phyloP scores from a whole-genome alignment of 169 alveolate genomes.

The Plasmodium cynomolgi region DNA sequence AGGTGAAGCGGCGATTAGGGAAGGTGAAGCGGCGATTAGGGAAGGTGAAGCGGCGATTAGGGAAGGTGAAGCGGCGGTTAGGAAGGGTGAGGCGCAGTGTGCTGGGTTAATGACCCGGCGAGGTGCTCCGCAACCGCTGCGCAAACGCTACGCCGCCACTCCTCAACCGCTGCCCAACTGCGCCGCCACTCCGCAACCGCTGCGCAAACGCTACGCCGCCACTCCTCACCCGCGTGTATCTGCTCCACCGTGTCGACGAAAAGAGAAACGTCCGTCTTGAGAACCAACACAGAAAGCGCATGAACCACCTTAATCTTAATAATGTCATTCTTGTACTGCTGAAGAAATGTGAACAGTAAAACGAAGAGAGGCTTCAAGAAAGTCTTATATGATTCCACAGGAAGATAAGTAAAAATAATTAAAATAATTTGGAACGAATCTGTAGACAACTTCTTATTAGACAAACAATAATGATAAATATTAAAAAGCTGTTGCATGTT shows the following conservation, averaged over 20 bases:
- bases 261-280: constrained; percentile 1
- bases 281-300: constrained; percentile 20
- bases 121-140: too few relatives aligned
- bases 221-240: constrained; percentile 1
- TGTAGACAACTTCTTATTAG: constrained; percentile 84
- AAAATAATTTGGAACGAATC: constrained; percentile 86
- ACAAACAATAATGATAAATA: constrained; percentile 87
- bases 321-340: constrained; percentile 78
- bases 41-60: too few relatives aligned
- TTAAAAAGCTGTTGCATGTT: constrained; percentile 85
- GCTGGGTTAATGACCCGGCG: too few relatives aligned
- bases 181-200: neutral
- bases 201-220: neutral
- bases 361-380: constrained; percentile 83
- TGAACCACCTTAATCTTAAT: constrained; percentile 47
- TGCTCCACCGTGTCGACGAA: constrained; percentile 21
- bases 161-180: too few relatives aligned
- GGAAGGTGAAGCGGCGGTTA: too few relatives aligned
- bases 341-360: constrained; percentile 82
- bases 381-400: constrained; percentile 79
- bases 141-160: too few relatives aligned
- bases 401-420: constrained; percentile 84
- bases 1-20: too few relatives aligned
- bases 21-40: too few relatives aligned
- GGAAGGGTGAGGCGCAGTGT: too few relatives aligned